A percentile compares a stretch with the other conserved stretches of the same genome.
These are phyloP conservation scores for Aquilaria sinensis DNA, from an alignment of 345 rosid species.

Conservation along the genomic window DNA sequence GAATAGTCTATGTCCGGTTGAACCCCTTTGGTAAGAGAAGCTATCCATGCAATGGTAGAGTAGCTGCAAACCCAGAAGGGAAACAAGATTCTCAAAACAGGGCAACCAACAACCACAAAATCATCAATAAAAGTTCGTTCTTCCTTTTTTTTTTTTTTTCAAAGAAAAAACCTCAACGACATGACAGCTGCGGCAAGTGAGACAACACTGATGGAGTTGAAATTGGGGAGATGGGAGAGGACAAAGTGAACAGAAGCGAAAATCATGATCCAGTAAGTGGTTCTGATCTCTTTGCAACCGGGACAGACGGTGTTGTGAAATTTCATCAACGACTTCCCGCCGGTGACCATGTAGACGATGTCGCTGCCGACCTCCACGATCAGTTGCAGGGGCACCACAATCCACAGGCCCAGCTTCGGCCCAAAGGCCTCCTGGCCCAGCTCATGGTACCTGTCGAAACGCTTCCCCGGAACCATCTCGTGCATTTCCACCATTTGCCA, in stretches of 20 bases:
- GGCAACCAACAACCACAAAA: too few relatives aligned
- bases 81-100: neutral
- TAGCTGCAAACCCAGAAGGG: constrained; percentile 31
- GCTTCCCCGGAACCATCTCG: constrained; percentile 66
- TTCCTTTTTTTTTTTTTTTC: neutral
- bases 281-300: constrained; percentile 37
- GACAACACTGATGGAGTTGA: constrained; percentile 54
- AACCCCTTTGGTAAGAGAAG: constrained; percentile 36
- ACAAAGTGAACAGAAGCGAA: constrained; percentile 65
- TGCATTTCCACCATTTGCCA: constrained; percentile 98
- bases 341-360: constrained; percentile 80
- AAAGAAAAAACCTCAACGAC: constrained; percentile 48
- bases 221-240: constrained; percentile 70
- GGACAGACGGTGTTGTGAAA: constrained; percentile 48
- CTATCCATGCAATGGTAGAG: constrained; percentile 67
- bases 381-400: constrained; percentile 75
- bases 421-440: constrained; percentile 75
- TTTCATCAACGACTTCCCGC: constrained; percentile 78
- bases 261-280: constrained; percentile 62
- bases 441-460: constrained; percentile 81
- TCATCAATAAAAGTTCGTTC: neutral
- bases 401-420: constrained; percentile 73
- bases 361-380: constrained; percentile 57
- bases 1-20: constrained; percentile 48
- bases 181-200: constrained; percentile 80